These are phyloP conservation scores for Syzygium malaccense DNA, from an alignment of 441 rosid species.

Conservation along the genomic window DNA sequence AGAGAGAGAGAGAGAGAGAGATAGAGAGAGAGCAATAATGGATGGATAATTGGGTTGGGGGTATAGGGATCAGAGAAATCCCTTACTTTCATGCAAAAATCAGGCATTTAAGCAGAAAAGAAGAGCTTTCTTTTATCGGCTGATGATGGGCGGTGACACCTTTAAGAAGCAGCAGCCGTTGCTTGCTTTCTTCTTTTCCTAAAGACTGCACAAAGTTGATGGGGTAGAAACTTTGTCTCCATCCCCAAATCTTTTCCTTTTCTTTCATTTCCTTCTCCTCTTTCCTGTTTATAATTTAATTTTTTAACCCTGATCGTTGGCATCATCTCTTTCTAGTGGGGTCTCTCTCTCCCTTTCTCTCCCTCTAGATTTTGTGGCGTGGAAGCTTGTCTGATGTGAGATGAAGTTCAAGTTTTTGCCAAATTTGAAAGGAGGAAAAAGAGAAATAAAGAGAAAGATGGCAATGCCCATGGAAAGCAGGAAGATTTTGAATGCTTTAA, in stretches of 20 bases:
- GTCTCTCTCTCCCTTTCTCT: background rate
- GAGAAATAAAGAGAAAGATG: conserved; percentile 8
- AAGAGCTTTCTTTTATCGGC: conserved; percentile 20
- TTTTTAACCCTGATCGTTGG: background rate
- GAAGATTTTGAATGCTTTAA: conserved; percentile 41
- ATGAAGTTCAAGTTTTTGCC: background rate
- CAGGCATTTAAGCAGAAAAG: conserved; percentile 8
- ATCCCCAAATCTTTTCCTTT: conserved; percentile 13
- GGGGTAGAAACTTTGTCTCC: conserved; percentile 48
- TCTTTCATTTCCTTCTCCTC: background rate
- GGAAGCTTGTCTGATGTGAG: conserved; percentile 1
- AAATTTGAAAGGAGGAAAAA: background rate
- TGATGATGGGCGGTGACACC: conserved; percentile 8
- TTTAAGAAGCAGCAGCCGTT: background rate
- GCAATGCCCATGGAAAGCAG: conserved; percentile 31
- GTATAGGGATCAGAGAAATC: conserved; percentile 52
- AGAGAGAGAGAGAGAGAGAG: background rate
- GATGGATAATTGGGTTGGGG: conserved; percentile 32
- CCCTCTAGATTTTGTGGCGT: background rate
- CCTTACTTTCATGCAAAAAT: conserved; percentile 42
- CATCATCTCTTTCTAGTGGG: background rate
- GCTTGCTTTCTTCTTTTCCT: conserved; percentile 13
- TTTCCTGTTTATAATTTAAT: background rate
- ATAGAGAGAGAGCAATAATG: conserved; percentile 31
- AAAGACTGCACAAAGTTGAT: conserved; percentile 40